Conservation (phyloP, 2,329 filamentous ascomycete genomes). For the Aspergillus udagawae region DNA sequence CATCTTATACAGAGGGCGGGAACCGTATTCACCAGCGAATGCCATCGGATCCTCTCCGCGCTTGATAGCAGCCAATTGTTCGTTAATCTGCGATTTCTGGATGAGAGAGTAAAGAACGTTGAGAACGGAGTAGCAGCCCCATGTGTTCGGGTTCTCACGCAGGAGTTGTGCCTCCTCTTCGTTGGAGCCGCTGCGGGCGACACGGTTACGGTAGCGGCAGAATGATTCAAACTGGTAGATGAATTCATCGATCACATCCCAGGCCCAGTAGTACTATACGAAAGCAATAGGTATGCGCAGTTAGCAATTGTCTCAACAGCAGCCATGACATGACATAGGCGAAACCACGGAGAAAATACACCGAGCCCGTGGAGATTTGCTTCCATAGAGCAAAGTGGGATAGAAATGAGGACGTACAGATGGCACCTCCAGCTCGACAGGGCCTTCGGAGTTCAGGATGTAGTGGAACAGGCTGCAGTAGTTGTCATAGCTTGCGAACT, state of each 20-base stretch:
- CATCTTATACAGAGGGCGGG: constrained; percentile 94
- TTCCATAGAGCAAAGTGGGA: constrained; percentile 7
- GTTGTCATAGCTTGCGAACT: constrained; percentile 98
- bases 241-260: constrained; percentile 99
- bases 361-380: background rate
- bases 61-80: constrained; percentile 94
- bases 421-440: constrained; percentile 92
- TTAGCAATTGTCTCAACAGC: constrained; percentile 1
- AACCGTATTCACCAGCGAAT: constrained; percentile 92
- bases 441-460: constrained; percentile 98
- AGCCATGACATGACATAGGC: constrained; percentile 4
- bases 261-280: constrained; percentile 92
- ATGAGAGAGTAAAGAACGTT: constrained; percentile 99
- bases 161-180: constrained; percentile 90
- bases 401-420: constrained; percentile 62
- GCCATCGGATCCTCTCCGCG: constrained; percentile 82
- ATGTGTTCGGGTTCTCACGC: constrained; percentile 95
- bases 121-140: constrained; percentile 98
- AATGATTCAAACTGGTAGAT: constrained; percentile 99
- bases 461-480: constrained; percentile 99
- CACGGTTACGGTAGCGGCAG: constrained; percentile 90
- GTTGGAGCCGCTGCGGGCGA: constrained; percentile 75
- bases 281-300: background rate
- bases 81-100: constrained; percentile 94
- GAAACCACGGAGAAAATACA: background rate